Evolutionary conservation across 2,329 filamentous ascomycete genomes (phyloP).

Genomic region (Aspergillus tanneri): DNA sequence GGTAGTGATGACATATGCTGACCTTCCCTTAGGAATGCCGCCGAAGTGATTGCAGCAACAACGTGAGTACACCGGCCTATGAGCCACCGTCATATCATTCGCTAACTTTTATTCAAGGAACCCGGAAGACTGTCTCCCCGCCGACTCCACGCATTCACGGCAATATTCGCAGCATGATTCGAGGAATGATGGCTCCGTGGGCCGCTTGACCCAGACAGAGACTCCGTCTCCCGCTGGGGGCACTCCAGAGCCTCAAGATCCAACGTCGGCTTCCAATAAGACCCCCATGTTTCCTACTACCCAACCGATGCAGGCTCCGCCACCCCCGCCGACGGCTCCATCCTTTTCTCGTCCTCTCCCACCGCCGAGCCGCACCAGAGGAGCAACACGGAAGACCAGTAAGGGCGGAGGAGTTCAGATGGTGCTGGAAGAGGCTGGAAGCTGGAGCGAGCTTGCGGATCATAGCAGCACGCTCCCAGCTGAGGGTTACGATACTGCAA

Average conservation of each 20-base stretch:
- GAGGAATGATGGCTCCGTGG: slow-evolving; percentile 31
- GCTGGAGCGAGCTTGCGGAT: slow-evolving; percentile 87
- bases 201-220: slow-evolving; percentile 28
- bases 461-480: slow-evolving; percentile 73
- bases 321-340: slow-evolving; percentile 29
- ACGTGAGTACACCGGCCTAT: slow-evolving; percentile 26
- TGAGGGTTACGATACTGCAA: slow-evolving; percentile 54
- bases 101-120: slow-evolving; percentile 28
- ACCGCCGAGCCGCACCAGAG: slow-evolving; percentile 50
- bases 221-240: slow-evolving; percentile 28
- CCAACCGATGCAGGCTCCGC: slow-evolving; percentile 29
- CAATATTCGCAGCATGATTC: slow-evolving; percentile 40
- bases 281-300: slow-evolving; percentile 9
- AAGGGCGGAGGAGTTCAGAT: slow-evolving; percentile 85
- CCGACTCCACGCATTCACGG: slow-evolving; percentile 32
- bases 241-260: slow-evolving; percentile 24
- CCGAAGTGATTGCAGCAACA: slow-evolving; percentile 42
- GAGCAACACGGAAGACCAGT: slow-evolving; percentile 68
- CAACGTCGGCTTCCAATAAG: slow-evolving; percentile 19
- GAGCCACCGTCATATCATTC: slow-evolving; percentile 5
- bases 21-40: slow-evolving; percentile 29
- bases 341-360: slow-evolving; percentile 43
- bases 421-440: slow-evolving; percentile 82
- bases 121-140: slow-evolving; percentile 39
- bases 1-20: slow-evolving; percentile 8